Evolutionary conservation across 2,329 filamentous ascomycete genomes (phyloP).

Genomic region (Ceratocystis eucalypticola): DNA sequence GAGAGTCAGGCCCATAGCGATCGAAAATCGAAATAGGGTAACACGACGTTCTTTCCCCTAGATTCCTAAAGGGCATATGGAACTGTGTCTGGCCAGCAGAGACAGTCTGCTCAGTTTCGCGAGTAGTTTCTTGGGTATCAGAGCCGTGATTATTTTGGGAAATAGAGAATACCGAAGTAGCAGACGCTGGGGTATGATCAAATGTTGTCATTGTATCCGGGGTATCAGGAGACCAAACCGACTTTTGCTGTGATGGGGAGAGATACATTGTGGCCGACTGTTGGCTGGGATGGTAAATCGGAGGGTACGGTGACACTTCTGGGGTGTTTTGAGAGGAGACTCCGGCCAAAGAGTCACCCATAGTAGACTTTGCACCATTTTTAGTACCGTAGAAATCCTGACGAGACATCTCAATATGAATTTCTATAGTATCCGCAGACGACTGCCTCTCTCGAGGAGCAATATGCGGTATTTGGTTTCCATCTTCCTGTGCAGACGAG

Average conservation of each 20-base stretch:
- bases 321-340: conserved; percentile 18
- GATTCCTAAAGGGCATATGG: conserved; percentile 1
- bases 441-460: conserved; percentile 33
- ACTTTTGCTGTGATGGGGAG: conserved; percentile 11
- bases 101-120: neutral
- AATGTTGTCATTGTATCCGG: conserved; percentile 36
- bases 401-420: conserved; percentile 49
- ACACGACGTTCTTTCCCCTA: conserved; percentile 6
- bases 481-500: conserved; percentile 33
- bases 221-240: conserved; percentile 45
- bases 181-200: conserved; percentile 18
- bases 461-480: conserved; percentile 35
- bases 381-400: conserved; percentile 26
- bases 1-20: conserved; percentile 11
- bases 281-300: neutral
- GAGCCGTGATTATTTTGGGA: neutral
- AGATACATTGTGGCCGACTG: conserved; percentile 7
- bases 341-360: conserved; percentile 30
- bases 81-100: neutral
- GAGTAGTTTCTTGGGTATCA: neutral
- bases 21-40: conserved; percentile 19
- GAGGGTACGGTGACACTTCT: conserved; percentile 19
- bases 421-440: conserved; percentile 54
- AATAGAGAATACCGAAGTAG: conserved; percentile 2
- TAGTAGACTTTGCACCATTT: conserved; percentile 34